A percentile compares a stretch with the other conserved stretches of the same genome.
phyloP scores from a whole-genome alignment of 192 early-diverging fungal genomes.

The Dispira simplex region DNA sequence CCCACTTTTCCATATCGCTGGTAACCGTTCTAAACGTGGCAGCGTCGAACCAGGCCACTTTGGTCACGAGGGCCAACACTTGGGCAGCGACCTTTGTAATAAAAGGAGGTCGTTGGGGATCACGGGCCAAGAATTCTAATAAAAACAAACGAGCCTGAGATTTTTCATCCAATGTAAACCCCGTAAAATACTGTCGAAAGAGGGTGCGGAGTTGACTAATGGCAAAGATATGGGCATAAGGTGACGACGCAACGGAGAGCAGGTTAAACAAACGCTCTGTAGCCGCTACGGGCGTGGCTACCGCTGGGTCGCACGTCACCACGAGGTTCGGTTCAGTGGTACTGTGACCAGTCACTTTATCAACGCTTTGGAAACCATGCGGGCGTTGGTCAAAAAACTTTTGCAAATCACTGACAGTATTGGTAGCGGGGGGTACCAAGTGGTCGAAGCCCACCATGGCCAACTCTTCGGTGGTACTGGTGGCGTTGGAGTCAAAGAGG shows the following conservation, averaged over 20 bases:
- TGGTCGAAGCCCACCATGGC: slow-evolving; percentile 5
- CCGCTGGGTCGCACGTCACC: slow-evolving; percentile 13
- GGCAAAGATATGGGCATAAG: slow-evolving; percentile 42
- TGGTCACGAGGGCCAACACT: slow-evolving; percentile 46
- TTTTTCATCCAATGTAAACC: slow-evolving; percentile 10
- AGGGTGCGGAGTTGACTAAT: slow-evolving; percentile 8
- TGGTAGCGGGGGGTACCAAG: slow-evolving; percentile 9
- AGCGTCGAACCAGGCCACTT: slow-evolving; percentile 56
- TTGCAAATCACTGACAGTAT: background rate
- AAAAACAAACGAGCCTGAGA: slow-evolving; percentile 32
- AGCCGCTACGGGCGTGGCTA: slow-evolving; percentile 38
- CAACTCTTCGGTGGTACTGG: slow-evolving; percentile 16
- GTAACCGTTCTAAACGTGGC: slow-evolving; percentile 38
- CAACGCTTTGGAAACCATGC: background rate
- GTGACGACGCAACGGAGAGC: slow-evolving; percentile 39
- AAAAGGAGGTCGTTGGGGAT: slow-evolving; percentile 38
- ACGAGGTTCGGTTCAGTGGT: background rate
- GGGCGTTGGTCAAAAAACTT: background rate
- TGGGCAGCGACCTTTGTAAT: slow-evolving; percentile 38
- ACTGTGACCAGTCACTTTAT: background rate
- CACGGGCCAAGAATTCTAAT: slow-evolving; percentile 35
- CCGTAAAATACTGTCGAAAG: slow-evolving; percentile 7
- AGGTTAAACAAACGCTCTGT: slow-evolving; percentile 36
- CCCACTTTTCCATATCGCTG: slow-evolving; percentile 13
- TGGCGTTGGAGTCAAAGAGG: slow-evolving; percentile 19